phyloP scores from a whole-genome alignment of 1,284 basidiomycete species.

The Rhodotorula mucilaginosa region DNA sequence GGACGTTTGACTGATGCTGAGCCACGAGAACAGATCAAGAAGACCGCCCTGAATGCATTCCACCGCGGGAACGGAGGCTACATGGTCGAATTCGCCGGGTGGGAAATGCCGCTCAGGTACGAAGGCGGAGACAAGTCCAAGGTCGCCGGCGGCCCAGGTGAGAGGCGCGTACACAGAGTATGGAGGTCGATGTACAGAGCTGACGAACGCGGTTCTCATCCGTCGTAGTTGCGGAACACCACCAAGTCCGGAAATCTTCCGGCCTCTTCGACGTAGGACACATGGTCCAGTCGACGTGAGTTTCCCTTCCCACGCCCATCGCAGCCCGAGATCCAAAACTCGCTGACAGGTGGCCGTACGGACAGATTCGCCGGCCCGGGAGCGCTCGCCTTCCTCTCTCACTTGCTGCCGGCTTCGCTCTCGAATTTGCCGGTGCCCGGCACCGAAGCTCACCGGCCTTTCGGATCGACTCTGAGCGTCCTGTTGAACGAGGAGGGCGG shows the following conservation, averaged over 20 bases:
- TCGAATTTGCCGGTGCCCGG: conserved; percentile 67
- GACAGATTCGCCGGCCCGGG: conserved; percentile 49
- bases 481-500: conserved; percentile 84
- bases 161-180: background rate
- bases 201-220: background rate
- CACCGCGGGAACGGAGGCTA: conserved; percentile 73
- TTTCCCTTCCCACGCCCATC: background rate
- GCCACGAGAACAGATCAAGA: conserved; percentile 1
- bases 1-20: background rate
- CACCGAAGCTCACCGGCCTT: conserved; percentile 60
- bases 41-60: conserved; percentile 84
- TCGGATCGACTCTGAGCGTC: conserved; percentile 63
- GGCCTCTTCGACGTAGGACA: conserved; percentile 98
- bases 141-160: conserved; percentile 69
- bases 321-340: background rate
- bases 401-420: conserved; percentile 64
- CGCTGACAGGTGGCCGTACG: background rate
- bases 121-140: conserved; percentile 51
- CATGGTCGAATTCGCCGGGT: conserved; percentile 97
- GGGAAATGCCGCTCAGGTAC: conserved; percentile 89
- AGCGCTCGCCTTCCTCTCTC: conserved; percentile 49
- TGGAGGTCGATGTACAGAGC: background rate
- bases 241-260: conserved; percentile 76
- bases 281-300: conserved; percentile 63
- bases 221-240: conserved; percentile 76